Evolutionary conservation across 371 early-diverging fungal species (phyloP), one percentile per base, ranked within the genome.

Genomic region (Haplosporangium sp.): DNA sequence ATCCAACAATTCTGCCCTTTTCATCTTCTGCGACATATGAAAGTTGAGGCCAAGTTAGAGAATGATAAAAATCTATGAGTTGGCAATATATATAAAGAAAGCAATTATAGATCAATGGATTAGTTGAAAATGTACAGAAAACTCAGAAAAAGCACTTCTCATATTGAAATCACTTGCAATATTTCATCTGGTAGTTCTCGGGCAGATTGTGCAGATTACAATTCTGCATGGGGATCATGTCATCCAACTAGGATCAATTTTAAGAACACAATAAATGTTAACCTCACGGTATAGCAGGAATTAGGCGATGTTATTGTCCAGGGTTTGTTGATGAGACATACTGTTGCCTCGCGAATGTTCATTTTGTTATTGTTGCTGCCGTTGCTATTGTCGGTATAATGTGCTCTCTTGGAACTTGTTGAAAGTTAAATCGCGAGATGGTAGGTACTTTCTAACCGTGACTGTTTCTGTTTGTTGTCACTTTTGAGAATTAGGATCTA

Each of bases 121-220:
- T 27, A 27, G 1, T 27, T 27, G 1, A 27, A 27, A 27, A 27
- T 27, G 27, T 27, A 27, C 27, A 27, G 27, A 1, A 27, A 27
- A 55, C n/a, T 60, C 39, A 40, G 60, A 20, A 56, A 34, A 1
- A 34, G 4, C 27, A 38, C 10, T 27, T 15, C 55, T 19, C n/a
- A 8, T 34, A 9, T 3, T 5, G 5, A 15, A 45, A 2, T 13
- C 9, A 63, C 86, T 87, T 87, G 88, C 92, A 99, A 86, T 98
- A 99, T 85, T 99, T 99, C 94, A 99, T 95, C 81, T 95, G 95
- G 85, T 99, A 99, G 90, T 99, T 99, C 84, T 99, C 99, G 4
- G 99, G 99, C 63, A 99, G 90, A 85, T 98, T 98, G 70, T 90
- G 87, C 69, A 99, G 86, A 86, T 99, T 99, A 90, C 97, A 96